Evolutionary conservation across 148 eudicot species (phyloP).

Genomic region (Rheum nobile): DNA sequence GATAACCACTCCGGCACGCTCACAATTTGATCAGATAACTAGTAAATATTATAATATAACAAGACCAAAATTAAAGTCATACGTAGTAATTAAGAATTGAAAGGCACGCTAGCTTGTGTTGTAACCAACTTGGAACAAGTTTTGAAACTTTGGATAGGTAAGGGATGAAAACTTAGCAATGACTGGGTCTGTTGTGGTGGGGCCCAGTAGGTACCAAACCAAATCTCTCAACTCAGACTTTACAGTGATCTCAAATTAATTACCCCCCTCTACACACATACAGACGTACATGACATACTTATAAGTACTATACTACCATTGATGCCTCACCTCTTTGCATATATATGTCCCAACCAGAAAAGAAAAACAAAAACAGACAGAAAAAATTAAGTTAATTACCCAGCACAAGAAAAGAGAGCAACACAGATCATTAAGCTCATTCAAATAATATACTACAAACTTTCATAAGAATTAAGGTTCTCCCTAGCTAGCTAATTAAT

Average conservation of each 20-base stretch:
- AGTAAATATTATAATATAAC: no score
- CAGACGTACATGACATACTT: not conserved
- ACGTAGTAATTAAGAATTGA: no score
- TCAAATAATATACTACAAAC: no score
- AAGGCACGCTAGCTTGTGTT: no score
- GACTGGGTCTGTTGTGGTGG: not conserved
- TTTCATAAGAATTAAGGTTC: no score
- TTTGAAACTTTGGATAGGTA: not conserved
- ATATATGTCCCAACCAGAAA: not conserved
- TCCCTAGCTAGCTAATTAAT: no score
- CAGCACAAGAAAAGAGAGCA: not conserved
- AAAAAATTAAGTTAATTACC: not conserved
- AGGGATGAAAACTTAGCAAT: not conserved
- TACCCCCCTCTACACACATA: not conserved
- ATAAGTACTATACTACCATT: not conserved
- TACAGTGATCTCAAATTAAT: not conserved
- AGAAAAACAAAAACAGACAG: no score
- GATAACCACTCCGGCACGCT: constrained; percentile 87
- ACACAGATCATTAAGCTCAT: no score
- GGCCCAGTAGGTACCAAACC: not conserved
- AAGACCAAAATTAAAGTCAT: no score
- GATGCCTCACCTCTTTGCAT: not conserved
- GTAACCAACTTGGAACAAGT: not conserved
- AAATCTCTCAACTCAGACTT: not conserved
- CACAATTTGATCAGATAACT: no score